A percentile compares a stretch with the other conserved stretches of the same genome.
Conservation (phyloP, 2,329 filamentous ascomycete species). For the Microsporum canis region DNA sequence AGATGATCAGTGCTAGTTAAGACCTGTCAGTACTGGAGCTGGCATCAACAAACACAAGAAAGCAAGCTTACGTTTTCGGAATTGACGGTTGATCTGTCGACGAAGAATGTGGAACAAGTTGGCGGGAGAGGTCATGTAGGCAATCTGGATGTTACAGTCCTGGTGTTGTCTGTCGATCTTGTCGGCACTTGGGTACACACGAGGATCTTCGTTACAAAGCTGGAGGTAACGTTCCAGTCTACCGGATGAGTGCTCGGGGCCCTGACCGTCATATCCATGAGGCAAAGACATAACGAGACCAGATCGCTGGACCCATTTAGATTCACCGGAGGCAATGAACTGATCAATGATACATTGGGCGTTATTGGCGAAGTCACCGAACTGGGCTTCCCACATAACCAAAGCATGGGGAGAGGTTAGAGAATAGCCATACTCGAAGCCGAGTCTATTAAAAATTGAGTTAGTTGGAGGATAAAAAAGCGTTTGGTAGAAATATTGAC, state of each 20-base stretch:
- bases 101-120: slow-evolving; percentile 95
- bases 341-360: slow-evolving; percentile 98
- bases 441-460: slow-evolving; percentile 56
- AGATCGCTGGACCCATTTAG: slow-evolving; percentile 97
- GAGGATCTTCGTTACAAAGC: slow-evolving; percentile 93
- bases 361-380: slow-evolving; percentile 99
- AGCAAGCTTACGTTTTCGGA: slow-evolving; percentile 78
- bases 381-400: slow-evolving; percentile 99
- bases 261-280: slow-evolving; percentile 96
- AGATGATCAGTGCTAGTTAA: slow-evolving; percentile 68
- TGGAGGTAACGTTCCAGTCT: slow-evolving; percentile 96
- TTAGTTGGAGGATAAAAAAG: slow-evolving; percentile 17
- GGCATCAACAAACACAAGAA: background rate
- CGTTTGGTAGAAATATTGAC: background rate
- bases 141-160: slow-evolving; percentile 99
- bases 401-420: slow-evolving; percentile 91
- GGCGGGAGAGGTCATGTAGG: slow-evolving; percentile 88
- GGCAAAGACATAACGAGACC: slow-evolving; percentile 92
- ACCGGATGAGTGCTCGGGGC: slow-evolving; percentile 94
- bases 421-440: slow-evolving; percentile 98
- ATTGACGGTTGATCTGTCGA: slow-evolving; percentile 96
- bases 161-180: slow-evolving; percentile 96
- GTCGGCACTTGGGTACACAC: slow-evolving; percentile 75
- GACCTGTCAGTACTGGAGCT: slow-evolving; percentile 13
- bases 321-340: slow-evolving; percentile 93